Percentiles rank a stretch among this genome's conserved stretches.
phyloP scores from a whole-genome alignment of 495 filamentous ascomycete species.

The Sphaerosporella brunnea region DNA sequence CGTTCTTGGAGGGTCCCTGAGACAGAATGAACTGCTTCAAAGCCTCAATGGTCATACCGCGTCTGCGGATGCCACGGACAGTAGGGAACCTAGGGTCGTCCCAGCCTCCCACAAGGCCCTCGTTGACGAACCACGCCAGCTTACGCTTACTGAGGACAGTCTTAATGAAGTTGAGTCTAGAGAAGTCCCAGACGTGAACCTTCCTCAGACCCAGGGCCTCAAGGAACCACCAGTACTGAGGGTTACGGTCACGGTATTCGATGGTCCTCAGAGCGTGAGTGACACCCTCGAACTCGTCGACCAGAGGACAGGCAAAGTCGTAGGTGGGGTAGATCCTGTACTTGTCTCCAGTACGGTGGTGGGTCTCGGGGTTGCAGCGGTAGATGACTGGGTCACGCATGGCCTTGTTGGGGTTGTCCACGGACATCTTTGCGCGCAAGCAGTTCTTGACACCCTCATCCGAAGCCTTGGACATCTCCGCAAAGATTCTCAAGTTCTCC shows the following conservation, averaged over 20 bases:
- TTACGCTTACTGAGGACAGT: constrained; percentile 89
- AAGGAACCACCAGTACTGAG: constrained; percentile 93
- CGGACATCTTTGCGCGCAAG: constrained; percentile 75
- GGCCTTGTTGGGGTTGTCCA: constrained; percentile 67
- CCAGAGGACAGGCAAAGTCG: constrained; percentile 80
- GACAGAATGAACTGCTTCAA: constrained; percentile 83
- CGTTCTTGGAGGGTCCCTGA: constrained; percentile 76
- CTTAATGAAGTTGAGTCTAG: constrained; percentile 86
- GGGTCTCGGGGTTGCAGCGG: constrained; percentile 60
- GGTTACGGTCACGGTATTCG: constrained; percentile 93
- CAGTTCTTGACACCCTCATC: constrained; percentile 62
- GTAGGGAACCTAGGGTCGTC: constrained; percentile 92
- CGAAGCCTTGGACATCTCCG: constrained; percentile 73
- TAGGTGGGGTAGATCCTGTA: constrained; percentile 98
- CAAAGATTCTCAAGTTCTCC: constrained; percentile 62
- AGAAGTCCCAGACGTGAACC: constrained; percentile 95
- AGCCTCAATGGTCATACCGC: constrained; percentile 81
- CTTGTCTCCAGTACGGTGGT: constrained; percentile 73
- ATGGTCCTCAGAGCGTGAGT: constrained; percentile 91
- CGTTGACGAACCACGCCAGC: constrained; percentile 79
- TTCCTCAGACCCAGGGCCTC: constrained; percentile 66
- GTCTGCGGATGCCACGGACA: constrained; percentile 66
- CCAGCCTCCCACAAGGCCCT: constrained; percentile 78
- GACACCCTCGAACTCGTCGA: constrained; percentile 80
- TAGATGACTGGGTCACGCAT: constrained; percentile 91